Conservation (phyloP, 768 basidiomycete genomes). For the Hypholoma sublateritium region DNA sequence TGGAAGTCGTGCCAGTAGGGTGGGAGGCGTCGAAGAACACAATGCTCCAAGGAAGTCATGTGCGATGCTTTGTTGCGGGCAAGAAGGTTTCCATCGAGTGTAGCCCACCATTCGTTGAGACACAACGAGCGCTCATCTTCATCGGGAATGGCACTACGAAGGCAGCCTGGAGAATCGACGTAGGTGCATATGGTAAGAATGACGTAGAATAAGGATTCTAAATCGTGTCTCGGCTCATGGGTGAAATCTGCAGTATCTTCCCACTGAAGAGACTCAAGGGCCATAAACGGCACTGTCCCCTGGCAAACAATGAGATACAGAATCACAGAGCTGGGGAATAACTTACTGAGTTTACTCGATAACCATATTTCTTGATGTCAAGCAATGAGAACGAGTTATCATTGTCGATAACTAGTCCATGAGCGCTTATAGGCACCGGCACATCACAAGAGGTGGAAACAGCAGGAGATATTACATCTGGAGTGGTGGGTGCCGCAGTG, state of each 20-base stretch:
- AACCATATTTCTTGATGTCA: background rate
- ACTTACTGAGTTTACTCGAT: background rate
- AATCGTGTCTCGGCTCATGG: background rate
- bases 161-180: background rate
- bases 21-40: background rate
- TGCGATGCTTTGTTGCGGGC: background rate
- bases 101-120: constrained; percentile 3
- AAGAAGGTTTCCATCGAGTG: background rate
- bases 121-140: background rate
- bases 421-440: background rate
- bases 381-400: background rate
- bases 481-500: background rate
- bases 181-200: background rate
- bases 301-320: background rate
- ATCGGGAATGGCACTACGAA: background rate
- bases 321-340: background rate
- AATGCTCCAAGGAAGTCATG: background rate
- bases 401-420: background rate
- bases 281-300: background rate
- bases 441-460: too few species aligned
- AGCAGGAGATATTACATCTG: too few species aligned
- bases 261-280: too few species aligned
- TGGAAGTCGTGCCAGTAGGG: constrained; percentile 1
- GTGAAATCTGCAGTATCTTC: background rate
- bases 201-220: background rate